Evolutionary conservation across 164 flowering plant species (phyloP).

Genomic region (Magnolia kwangsiensis): DNA sequence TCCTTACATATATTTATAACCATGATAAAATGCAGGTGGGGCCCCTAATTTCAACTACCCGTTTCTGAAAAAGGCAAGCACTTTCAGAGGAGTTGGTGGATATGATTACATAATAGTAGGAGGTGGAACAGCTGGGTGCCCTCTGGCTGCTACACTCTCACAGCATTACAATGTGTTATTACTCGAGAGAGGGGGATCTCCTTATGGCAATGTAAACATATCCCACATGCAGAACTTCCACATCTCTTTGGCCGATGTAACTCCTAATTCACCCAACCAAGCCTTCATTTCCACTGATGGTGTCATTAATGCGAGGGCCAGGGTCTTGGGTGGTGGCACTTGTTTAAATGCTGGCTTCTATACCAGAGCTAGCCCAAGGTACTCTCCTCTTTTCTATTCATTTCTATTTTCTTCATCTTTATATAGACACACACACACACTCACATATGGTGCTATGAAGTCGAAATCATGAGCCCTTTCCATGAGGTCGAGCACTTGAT

Average conservation of each 20-base stretch:
- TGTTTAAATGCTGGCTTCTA: slow-evolving; percentile 95
- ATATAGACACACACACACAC: too few relatives aligned
- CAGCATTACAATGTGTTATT: slow-evolving; percentile 68
- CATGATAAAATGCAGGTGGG: slow-evolving; percentile 24
- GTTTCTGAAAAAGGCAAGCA: slow-evolving; percentile 66
- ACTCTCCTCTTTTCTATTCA: too few relatives aligned
- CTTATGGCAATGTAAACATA: slow-evolving; percentile 59
- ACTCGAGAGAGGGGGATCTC: slow-evolving; percentile 86
- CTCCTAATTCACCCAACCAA: slow-evolving; percentile 71
- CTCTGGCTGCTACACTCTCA: slow-evolving; percentile 89
- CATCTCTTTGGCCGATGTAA: slow-evolving; percentile 60
- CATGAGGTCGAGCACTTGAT: too few relatives aligned
- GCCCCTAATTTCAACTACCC: slow-evolving; percentile 38
- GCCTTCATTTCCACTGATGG: slow-evolving; percentile 86
- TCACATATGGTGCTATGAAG: too few relatives aligned
- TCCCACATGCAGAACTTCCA: slow-evolving; percentile 69
- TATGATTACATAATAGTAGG: slow-evolving; percentile 90
- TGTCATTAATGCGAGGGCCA: slow-evolving; percentile 80
- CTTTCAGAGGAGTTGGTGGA: slow-evolving; percentile 30
- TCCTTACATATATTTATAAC: too few relatives aligned
- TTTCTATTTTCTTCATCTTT: too few relatives aligned
- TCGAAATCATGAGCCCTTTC: too few relatives aligned
- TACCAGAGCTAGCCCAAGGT: slow-evolving; percentile 76
- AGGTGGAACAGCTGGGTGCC: slow-evolving; percentile 98
- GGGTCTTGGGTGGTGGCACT: slow-evolving; percentile 88